These are phyloP conservation scores for Fusarium humuli DNA, from an alignment of 2,329 filamentous ascomycete species.

Conservation along the genomic window DNA sequence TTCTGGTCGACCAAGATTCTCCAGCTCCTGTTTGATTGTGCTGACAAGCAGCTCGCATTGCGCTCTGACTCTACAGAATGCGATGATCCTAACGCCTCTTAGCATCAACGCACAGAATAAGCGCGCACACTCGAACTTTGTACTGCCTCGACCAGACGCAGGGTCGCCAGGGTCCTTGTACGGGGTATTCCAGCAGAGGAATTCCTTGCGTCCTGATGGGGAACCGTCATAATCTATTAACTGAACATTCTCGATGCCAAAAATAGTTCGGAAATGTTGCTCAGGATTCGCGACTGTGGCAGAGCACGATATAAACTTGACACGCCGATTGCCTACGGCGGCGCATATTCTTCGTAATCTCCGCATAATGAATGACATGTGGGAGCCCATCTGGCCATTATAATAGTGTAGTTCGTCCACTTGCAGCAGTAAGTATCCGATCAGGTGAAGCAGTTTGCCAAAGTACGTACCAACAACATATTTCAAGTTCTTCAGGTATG, in stretches of 20 bases:
- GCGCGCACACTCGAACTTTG: conserved; percentile 85
- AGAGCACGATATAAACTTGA: conserved; percentile 95
- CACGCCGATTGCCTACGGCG: conserved; percentile 83
- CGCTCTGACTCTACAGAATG: conserved; percentile 89
- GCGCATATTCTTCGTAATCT: conserved; percentile 88
- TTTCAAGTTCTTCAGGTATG: conserved; percentile 86
- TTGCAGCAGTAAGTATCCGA: conserved; percentile 33
- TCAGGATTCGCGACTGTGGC: conserved; percentile 94
- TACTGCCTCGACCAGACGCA: conserved; percentile 84
- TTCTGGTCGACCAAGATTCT: conserved; percentile 77
- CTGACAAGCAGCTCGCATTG: conserved; percentile 87
- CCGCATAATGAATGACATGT: conserved; percentile 95
- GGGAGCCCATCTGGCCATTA: conserved; percentile 92
- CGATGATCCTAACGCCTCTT: conserved; percentile 89
- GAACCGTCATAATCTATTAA: conserved; percentile 93
- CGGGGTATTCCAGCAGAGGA: conserved; percentile 97
- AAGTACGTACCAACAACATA: conserved; percentile 77
- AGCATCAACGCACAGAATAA: conserved; percentile 91
- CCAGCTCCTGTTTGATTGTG: conserved; percentile 82
- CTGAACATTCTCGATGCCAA: conserved; percentile 83
- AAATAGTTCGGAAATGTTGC: conserved; percentile 93
- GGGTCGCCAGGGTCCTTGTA: conserved; percentile 91
- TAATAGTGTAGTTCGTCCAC: conserved; percentile 95
- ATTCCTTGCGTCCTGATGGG: conserved; percentile 89
- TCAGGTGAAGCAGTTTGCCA: not conserved